A percentile compares a stretch with the other conserved stretches of the same genome.
phyloP scores from a whole-genome alignment of 2,329 filamentous ascomycete genomes.

The Zymoseptoria brevis region DNA sequence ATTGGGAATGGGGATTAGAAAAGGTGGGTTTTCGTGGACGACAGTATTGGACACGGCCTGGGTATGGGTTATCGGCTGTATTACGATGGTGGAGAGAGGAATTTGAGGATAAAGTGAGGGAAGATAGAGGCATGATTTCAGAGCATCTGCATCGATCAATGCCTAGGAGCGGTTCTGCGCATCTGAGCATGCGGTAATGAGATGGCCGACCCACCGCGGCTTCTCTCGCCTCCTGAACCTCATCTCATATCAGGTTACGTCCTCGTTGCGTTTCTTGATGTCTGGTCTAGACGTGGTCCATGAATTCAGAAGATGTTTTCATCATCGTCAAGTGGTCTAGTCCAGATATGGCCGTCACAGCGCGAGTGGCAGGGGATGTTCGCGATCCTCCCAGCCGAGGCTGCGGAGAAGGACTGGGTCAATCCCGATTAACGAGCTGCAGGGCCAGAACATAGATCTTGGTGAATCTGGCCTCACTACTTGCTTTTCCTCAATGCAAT shows the following conservation, averaged over 20 bases:
- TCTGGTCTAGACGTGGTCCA: background rate
- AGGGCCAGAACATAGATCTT: background rate
- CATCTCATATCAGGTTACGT: too few relatives aligned
- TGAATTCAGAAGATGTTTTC: background rate
- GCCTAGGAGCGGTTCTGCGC: too few relatives aligned
- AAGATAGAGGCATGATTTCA: too few relatives aligned
- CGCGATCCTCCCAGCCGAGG: background rate
- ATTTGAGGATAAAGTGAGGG: too few relatives aligned
- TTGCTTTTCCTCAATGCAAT: background rate
- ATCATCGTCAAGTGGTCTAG: background rate
- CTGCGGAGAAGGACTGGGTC: background rate
- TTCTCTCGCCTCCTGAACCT: too few relatives aligned
- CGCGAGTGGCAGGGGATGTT: background rate
- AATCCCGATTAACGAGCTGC: background rate
- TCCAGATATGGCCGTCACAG: background rate
- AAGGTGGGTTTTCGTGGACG: background rate
- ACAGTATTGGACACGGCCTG: background rate
- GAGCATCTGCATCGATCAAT: too few relatives aligned
- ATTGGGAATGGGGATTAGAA: background rate
- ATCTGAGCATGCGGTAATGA: too few relatives aligned
- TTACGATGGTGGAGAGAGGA: too few relatives aligned
- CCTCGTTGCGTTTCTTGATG: too few relatives aligned
- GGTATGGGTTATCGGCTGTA: too few relatives aligned
- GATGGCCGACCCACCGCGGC: too few relatives aligned
- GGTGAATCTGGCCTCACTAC: background rate